Percentiles rank a stretch among this genome's conserved stretches.
Conservation (phyloP, 108 stramenopile genomes). For the Heterococcus sp. region DNA sequence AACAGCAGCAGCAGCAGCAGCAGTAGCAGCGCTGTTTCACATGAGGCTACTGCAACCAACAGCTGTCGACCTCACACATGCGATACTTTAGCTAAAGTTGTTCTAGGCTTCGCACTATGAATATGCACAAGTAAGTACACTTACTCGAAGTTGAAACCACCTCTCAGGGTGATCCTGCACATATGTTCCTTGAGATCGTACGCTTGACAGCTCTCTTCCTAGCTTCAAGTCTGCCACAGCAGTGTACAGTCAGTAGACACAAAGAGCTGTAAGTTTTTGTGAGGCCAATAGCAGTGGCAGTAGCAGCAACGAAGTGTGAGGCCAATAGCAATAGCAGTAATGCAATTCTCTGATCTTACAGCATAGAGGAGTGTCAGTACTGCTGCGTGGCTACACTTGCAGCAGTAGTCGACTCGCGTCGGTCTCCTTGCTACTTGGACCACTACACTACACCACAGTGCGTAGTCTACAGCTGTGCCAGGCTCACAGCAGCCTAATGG, state of each 20-base stretch:
- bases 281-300: neutral
- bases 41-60: neutral
- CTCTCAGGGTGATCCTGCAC: neutral
- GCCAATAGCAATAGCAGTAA: no score
- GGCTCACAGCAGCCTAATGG: neutral
- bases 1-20: neutral
- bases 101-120: neutral
- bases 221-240: neutral
- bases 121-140: neutral
- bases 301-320: neutral
- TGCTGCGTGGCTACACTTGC: neutral
- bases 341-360: no score
- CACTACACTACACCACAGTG: neutral
- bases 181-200: neutral
- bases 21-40: neutral
- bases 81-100: no score
- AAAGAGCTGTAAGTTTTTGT: neutral
- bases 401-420: neutral
- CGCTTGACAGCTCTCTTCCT: neutral
- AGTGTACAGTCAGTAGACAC: neutral
- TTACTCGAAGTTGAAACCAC: neutral
- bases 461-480: no score
- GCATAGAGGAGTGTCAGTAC: no score
- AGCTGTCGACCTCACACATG: neutral
- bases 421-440: neutral